Conservation (phyloP, 768 basidiomycete species). For the Lactifluus piperatus region DNA sequence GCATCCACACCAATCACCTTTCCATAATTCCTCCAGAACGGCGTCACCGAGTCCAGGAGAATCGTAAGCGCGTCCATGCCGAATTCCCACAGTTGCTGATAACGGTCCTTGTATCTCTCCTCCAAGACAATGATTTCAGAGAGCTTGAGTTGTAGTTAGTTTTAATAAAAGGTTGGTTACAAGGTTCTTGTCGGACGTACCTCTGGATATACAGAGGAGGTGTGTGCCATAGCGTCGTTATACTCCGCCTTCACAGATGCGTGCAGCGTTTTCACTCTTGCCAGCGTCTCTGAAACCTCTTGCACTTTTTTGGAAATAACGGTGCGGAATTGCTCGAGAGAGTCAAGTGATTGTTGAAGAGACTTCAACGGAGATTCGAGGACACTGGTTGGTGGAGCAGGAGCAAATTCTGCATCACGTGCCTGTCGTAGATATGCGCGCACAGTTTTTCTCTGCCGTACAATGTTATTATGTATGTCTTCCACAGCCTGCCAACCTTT, state of each 20-base stretch:
- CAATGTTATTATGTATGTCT: conserved; percentile 57
- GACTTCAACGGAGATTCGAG: conserved; percentile 39
- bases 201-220: conserved; percentile 73
- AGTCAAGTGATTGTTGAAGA: conserved; percentile 41
- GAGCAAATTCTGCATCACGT: conserved; percentile 6
- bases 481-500: conserved; percentile 68
- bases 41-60: conserved; percentile 65
- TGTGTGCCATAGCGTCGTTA: conserved; percentile 54
- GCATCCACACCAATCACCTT: conserved; percentile 76
- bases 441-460: conserved; percentile 44
- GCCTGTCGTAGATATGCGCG: conserved; percentile 13
- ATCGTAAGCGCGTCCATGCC: conserved; percentile 73
- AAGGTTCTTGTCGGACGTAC: conserved; percentile 29
- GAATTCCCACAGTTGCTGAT: conserved; percentile 75
- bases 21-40: conserved; percentile 75
- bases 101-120: conserved; percentile 72
- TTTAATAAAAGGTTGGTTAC: neutral
- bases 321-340: conserved; percentile 40
- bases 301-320: conserved; percentile 39
- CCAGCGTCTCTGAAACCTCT: conserved; percentile 41
- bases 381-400: conserved; percentile 39
- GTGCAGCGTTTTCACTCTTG: conserved; percentile 48
- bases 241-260: conserved; percentile 52
- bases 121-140: conserved; percentile 63
- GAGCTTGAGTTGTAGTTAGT: conserved; percentile 40